Evolutionary conservation across 2,329 filamentous ascomycete genomes (phyloP).

Genomic region (Penicillium sp.): DNA sequence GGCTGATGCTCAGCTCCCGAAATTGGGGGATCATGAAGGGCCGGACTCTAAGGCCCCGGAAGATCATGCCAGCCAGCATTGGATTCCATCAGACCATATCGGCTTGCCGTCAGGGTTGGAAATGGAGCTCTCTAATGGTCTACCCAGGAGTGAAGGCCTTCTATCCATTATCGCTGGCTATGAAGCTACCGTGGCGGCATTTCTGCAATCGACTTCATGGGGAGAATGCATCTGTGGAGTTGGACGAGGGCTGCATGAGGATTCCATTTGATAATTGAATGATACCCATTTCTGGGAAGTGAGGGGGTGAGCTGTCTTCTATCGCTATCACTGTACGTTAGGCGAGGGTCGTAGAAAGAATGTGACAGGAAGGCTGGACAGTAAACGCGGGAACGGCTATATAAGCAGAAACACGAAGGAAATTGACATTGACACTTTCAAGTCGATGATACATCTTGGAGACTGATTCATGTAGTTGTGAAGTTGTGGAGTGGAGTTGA

Average conservation of each 20-base stretch:
- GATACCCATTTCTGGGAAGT: neutral
- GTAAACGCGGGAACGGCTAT: constrained; percentile 18
- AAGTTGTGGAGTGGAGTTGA: neutral
- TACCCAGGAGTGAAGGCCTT: constrained; percentile 22
- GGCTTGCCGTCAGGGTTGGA: constrained; percentile 11
- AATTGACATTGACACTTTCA: constrained; percentile 5
- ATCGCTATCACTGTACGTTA: constrained; percentile 5
- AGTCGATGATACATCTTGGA: neutral
- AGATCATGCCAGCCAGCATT: constrained; percentile 8
- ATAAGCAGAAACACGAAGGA: constrained; percentile 6
- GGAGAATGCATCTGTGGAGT: constrained; percentile 31
- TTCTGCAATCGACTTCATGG: constrained; percentile 28
- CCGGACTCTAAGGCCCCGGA: constrained; percentile 6
- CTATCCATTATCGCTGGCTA: constrained; percentile 31
- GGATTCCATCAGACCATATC: constrained; percentile 9
- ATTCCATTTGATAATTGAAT: constrained; percentile 14
- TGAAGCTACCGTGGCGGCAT: constrained; percentile 30
- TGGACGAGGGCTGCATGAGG: constrained; percentile 11
- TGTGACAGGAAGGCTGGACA: constrained; percentile 6
- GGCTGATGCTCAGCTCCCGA: constrained; percentile 6
- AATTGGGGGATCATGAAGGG: constrained; percentile 13
- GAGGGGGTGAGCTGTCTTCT: constrained; percentile 5
- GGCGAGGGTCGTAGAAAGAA: neutral
- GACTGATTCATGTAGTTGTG: neutral
- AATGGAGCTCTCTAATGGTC: constrained; percentile 2